These are phyloP conservation scores for Eimeria praecox DNA, from an alignment of 169 alveolate species.

Conservation along the genomic window DNA sequence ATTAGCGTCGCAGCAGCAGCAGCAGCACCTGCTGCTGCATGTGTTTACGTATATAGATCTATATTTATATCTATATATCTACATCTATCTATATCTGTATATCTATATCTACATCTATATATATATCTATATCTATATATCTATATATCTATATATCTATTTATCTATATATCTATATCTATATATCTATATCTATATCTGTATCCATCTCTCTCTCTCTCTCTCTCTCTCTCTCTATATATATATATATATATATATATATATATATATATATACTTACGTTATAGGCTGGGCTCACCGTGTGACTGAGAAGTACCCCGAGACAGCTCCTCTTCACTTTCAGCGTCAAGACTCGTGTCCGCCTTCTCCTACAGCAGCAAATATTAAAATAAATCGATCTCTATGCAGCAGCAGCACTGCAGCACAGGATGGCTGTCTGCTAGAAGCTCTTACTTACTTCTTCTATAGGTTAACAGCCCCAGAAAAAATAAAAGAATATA, in stretches of 20 bases:
- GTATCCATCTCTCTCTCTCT: no score
- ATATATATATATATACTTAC: no score
- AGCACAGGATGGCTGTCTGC: slow-evolving; percentile 52
- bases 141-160: no score
- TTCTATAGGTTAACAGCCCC: slow-evolving; percentile 65
- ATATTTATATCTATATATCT: no score
- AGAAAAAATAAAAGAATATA: background rate
- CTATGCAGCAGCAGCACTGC: slow-evolving; percentile 22
- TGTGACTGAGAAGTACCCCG: slow-evolving; percentile 72
- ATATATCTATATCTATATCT: no score
- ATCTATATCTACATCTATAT: no score
- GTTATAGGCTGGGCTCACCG: slow-evolving; percentile 82
- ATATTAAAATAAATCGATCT: background rate
- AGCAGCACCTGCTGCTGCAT: background rate
- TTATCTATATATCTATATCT: no score
- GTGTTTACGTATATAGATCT: no score
- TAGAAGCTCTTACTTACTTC: slow-evolving; percentile 73
- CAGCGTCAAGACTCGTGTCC: slow-evolving; percentile 31
- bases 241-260: no score
- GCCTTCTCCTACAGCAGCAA: slow-evolving; percentile 4
- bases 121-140: no score
- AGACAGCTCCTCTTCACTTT: slow-evolving; percentile 55
- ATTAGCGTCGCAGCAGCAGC: background rate
- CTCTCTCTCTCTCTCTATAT: no score
- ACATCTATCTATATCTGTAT: no score